These are phyloP conservation scores for Conoideocrella luteorostrata DNA, from an alignment of 2,329 filamentous ascomycete species.

Conservation along the genomic window DNA sequence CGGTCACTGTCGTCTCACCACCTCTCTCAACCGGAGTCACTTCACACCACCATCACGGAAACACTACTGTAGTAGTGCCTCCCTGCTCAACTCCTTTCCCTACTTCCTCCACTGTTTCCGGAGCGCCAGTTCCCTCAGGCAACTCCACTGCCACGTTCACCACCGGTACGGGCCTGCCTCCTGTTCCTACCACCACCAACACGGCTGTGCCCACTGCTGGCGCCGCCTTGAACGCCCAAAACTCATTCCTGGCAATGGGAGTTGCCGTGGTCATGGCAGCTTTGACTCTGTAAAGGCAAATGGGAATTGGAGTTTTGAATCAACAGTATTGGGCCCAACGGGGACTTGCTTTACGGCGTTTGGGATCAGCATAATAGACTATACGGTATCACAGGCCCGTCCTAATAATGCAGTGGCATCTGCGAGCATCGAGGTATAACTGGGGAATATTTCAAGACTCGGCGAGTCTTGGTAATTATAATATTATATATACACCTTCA, in stretches of 20 bases:
- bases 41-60: not conserved
- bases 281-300: slow-evolving; percentile 5
- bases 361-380: not conserved
- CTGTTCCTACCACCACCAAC: not conserved
- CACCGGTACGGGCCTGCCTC: slow-evolving; percentile 3
- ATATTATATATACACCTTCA: not conserved
- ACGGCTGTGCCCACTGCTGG: slow-evolving; percentile 2
- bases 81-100: not conserved
- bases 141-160: slow-evolving; percentile 3
- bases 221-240: slow-evolving; percentile 7
- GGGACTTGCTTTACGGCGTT: not conserved
- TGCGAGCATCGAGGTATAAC: too few relatives aligned
- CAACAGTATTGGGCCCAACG: too few relatives aligned
- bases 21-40: not conserved
- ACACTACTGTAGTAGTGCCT: not conserved
- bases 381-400: too few relatives aligned
- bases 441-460: not conserved
- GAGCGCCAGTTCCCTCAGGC: not conserved
- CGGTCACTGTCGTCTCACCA: not conserved
- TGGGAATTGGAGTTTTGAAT: not conserved
- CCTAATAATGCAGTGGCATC: too few relatives aligned
- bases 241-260: slow-evolving; percentile 10
- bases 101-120: slow-evolving; percentile 1
- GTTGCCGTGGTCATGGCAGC: slow-evolving; percentile 9
- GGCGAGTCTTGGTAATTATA: too few relatives aligned